A percentile compares a stretch with the other conserved stretches of the same genome.
phyloP scores from a whole-genome alignment of 257 asterid genomes.

The Henckelia pumila region DNA sequence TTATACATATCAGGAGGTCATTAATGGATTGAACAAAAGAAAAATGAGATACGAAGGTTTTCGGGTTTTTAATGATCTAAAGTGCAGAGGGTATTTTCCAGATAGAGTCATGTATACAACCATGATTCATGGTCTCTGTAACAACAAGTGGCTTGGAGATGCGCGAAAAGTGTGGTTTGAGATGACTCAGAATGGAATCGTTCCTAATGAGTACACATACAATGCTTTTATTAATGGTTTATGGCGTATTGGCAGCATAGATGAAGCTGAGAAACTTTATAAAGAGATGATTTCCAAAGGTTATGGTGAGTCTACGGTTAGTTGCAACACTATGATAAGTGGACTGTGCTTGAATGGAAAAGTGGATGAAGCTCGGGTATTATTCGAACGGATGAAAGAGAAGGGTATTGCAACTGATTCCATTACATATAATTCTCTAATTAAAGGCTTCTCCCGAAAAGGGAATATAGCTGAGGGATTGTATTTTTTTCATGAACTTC shows the following conservation, averaged over 20 bases:
- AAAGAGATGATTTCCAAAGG: constrained; percentile 60
- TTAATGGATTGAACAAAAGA: constrained; percentile 48
- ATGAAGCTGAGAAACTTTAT: constrained; percentile 61
- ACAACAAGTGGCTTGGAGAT: constrained; percentile 45
- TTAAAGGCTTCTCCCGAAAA: constrained; percentile 46
- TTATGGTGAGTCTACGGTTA: constrained; percentile 39
- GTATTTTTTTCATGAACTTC: constrained; percentile 39
- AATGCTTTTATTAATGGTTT: constrained; percentile 53
- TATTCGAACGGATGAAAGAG: constrained; percentile 50
- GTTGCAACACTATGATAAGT: constrained; percentile 55
- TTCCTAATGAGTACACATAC: constrained; percentile 56
- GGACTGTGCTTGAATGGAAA: constrained; percentile 55
- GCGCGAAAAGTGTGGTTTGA: constrained; percentile 67
- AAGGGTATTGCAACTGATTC: constrained; percentile 42
- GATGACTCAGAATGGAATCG: constrained; percentile 55
- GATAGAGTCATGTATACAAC: constrained; percentile 68
- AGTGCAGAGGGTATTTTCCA: constrained; percentile 65
- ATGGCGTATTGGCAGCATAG: constrained; percentile 39
- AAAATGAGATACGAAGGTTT: constrained; percentile 48
- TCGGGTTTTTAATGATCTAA: constrained; percentile 58
- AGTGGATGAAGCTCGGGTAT: constrained; percentile 43
- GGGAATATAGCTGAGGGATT: constrained; percentile 40
- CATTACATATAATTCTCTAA: constrained; percentile 48
- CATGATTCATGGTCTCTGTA: constrained; percentile 59
- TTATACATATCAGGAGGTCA: constrained; percentile 60